Percentiles rank a stretch among this genome's conserved stretches.
These are phyloP conservation scores for Coemansia sp. DNA, from an alignment of 192 early-diverging fungal species.

Conservation along the genomic window DNA sequence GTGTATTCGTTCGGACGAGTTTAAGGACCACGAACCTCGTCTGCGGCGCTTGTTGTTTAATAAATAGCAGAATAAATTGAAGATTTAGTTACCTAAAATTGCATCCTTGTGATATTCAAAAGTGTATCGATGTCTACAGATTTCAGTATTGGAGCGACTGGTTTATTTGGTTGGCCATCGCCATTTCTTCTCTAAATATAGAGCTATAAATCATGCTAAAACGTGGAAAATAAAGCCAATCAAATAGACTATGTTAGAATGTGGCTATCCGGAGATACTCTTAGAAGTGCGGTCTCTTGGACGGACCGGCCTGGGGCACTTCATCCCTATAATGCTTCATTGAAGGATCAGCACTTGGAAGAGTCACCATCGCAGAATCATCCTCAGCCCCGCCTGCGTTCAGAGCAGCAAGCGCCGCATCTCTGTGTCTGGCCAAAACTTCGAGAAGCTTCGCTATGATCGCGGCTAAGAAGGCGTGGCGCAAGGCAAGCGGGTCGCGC, in stretches of 20 bases:
- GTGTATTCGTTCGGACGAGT: neutral
- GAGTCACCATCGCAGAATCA: too few relatives aligned
- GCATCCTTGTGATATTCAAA: too few relatives aligned
- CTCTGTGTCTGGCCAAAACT: neutral
- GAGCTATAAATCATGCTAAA: neutral
- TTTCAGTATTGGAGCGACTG: too few relatives aligned
- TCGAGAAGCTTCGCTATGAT: neutral
- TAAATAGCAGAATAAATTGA: too few relatives aligned
- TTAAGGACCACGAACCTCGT: neutral
- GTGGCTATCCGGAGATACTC: neutral
- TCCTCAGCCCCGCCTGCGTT: neutral
- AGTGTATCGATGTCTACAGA: too few relatives aligned
- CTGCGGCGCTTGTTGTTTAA: neutral
- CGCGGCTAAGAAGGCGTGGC: neutral
- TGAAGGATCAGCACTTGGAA: neutral
- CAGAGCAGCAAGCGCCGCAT: neutral
- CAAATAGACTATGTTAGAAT: neutral
- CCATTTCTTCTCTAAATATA: neutral
- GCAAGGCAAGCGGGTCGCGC: neutral
- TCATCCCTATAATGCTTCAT: neutral
- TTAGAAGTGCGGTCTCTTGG: neutral
- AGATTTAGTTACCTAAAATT: too few relatives aligned
- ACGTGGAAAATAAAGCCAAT: neutral
- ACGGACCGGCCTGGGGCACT: neutral
- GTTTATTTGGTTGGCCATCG: too few relatives aligned